Conservation (phyloP, 345 rosid species). For the Eucalyptus caleyi region DNA sequence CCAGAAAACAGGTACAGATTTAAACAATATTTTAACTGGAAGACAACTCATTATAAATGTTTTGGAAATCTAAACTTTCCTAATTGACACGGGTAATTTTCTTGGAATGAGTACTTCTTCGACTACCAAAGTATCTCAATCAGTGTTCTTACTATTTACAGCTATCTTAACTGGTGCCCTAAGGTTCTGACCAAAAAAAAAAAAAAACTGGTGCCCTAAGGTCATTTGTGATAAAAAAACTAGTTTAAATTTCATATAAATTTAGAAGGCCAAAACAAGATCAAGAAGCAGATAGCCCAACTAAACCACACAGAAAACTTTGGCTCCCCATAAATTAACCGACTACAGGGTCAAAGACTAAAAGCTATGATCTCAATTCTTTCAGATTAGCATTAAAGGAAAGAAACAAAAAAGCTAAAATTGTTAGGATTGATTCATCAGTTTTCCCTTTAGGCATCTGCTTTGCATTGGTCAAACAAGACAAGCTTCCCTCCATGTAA, state of each 20-base stretch:
- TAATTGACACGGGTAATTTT: neutral
- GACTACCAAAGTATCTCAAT: neutral
- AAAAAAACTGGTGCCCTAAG: neutral
- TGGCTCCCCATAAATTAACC: neutral
- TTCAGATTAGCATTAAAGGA: neutral
- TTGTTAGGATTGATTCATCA: neutral
- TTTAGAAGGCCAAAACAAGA: neutral
- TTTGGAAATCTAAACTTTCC: neutral
- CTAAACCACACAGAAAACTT: neutral
- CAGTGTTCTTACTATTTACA: neutral
- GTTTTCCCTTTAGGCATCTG: neutral
- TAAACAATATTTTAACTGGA: neutral
- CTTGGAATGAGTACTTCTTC: neutral
- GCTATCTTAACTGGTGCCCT: neutral
- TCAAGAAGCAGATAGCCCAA: neutral
- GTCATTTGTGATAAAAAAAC: neutral
- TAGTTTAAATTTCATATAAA: neutral
- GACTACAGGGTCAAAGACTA: neutral
- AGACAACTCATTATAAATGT: neutral
- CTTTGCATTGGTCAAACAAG: neutral
- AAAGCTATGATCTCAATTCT: neutral
- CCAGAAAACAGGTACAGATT: neutral
- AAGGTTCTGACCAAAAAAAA: neutral
- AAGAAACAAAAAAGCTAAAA: neutral
- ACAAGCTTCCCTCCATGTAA: neutral